Evolutionary conservation across 2,329 filamentous ascomycete genomes (phyloP), one percentile per base, ranked within the genome.

Genomic region (Nectriaceae sp.): DNA sequence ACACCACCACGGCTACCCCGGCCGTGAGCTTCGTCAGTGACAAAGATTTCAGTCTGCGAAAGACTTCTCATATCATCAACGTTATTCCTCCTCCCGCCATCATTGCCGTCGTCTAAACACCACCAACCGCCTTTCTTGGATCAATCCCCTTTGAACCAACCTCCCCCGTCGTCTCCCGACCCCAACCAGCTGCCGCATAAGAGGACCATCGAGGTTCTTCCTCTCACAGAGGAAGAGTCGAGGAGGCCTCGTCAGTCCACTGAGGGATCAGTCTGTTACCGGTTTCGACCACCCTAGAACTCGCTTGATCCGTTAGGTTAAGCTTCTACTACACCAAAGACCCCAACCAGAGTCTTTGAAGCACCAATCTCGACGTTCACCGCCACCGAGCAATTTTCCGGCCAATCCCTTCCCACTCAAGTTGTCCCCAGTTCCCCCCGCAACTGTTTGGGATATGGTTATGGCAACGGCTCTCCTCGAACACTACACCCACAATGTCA

Each of bases 141-240:
- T 67, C 68, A 78, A 69, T 69, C 62, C 70, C 71, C 64, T 69
- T 70, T 66, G 70, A 70, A 71, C 58, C 54, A 71, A 65, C 70
- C 76, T 55, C 65, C 76, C 62, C 68, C 72, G 72, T 80, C 79
- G 72, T 80, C 76, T 70, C 75, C 81, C 72, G 74, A 81, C 75
- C 75, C 76, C 73, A 75, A 78, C 83, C 88, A 96, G 90, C 93
- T 97, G 94, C 94, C 94, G 94, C 93, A 99, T 99, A 97, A 90
- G 89, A 95, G 88, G 86, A 84, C 84, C 87, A 87, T 84, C 84
- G 83, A 86, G 89, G 88, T 92, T 96, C 93, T 97, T 97, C 93
- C 92, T 96, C 93, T 94, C 79, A 79, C 78, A 75, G 93, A 92
- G 94, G 94, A 93, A 95, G 94, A 94, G 90, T 96, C 91, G 89